Evolutionary conservation across 129 eudicot species (phyloP), one percentile per base, ranked within the genome.

Genomic region (Flaveria sonorensis): DNA sequence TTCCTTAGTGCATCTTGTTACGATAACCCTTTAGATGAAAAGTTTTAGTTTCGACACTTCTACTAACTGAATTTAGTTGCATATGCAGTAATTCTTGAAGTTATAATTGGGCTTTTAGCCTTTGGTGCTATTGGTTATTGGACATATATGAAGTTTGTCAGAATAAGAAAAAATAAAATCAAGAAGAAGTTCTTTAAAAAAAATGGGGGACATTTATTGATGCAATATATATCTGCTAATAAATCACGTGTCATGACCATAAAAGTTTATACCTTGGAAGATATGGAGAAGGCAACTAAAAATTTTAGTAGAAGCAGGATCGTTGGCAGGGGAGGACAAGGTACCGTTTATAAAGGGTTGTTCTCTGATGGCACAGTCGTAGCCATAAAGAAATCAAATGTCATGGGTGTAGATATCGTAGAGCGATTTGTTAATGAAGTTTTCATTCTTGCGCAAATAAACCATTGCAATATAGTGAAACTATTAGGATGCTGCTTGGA

Each of bases 261-360:
- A 45, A 81, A 52, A 16, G 36, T 76, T 60, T 81, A 70, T 61
- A 0, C 43, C 13, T 40, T 48, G 1, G 61, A 81, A 13, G 83
- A 71, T 28, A 48, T 84, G 76, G 82, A 81, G 70, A 84, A 36
- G 77, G 83, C 85, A 43, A 84, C 88, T 1, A 62, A 76, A 2
- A 42, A 26, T 3, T 80, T 80, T 79, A 72, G 80, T 32, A 43
- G 71, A 81, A 77, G 43, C 3, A 68, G 83, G 46, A 26, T 84
- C 30, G 76, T 72, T 32, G 88, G 88, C 7, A 71, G 60, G 70
- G 82, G 88, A 36, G 88, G 85, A 59, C 73, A 84, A 11, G 88
- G 88, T 21, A 76, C 84, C 6, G 82, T 84, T 7, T 79, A 79
- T 59, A 84, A 70, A 51, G 84, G 82, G 18, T 75, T 84, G 77